These are phyloP conservation scores for Pyrenophora graminea DNA, from an alignment of 2,329 filamentous ascomycete species.

Conservation along the genomic window DNA sequence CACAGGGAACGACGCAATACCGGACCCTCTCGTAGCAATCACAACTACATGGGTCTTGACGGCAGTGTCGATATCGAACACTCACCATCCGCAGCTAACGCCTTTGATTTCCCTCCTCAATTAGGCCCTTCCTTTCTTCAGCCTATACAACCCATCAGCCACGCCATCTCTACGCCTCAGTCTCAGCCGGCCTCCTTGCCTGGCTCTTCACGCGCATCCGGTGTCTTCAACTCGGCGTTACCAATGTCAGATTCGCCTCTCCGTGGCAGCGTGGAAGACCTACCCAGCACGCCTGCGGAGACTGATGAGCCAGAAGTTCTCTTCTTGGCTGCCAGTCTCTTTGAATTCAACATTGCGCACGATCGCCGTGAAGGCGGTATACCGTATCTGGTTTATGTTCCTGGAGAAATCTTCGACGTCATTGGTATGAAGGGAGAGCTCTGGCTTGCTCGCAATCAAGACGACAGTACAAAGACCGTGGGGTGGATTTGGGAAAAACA, in stretches of 20 bases:
- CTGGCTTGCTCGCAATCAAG: slow-evolving; percentile 97
- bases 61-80: slow-evolving; percentile 34
- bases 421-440: slow-evolving; percentile 96
- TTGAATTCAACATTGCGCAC: slow-evolving; percentile 95
- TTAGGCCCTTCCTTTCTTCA: slow-evolving; percentile 37
- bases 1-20: slow-evolving; percentile 30
- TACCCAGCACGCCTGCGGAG: slow-evolving; percentile 46
- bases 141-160: slow-evolving; percentile 21
- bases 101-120: slow-evolving; percentile 34
- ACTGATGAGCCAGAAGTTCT: slow-evolving; percentile 71
- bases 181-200: slow-evolving; percentile 32
- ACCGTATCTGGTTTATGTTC: slow-evolving; percentile 92
- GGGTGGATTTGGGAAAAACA: slow-evolving; percentile 99
- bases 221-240: slow-evolving; percentile 84
- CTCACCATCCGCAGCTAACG: slow-evolving; percentile 16
- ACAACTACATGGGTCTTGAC: slow-evolving; percentile 33
- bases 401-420: slow-evolving; percentile 75
- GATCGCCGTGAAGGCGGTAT: slow-evolving; percentile 92
- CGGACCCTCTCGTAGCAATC: slow-evolving; percentile 23
- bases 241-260: slow-evolving; percentile 68
- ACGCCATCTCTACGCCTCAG: slow-evolving; percentile 24
- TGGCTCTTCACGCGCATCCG: slow-evolving; percentile 63
- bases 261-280: slow-evolving; percentile 28
- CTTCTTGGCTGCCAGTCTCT: slow-evolving; percentile 90
- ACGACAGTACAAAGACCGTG: slow-evolving; percentile 76